These are phyloP conservation scores for Silene vulgaris DNA, from an alignment of 179 eudicot genomes.

Conservation along the genomic window DNA sequence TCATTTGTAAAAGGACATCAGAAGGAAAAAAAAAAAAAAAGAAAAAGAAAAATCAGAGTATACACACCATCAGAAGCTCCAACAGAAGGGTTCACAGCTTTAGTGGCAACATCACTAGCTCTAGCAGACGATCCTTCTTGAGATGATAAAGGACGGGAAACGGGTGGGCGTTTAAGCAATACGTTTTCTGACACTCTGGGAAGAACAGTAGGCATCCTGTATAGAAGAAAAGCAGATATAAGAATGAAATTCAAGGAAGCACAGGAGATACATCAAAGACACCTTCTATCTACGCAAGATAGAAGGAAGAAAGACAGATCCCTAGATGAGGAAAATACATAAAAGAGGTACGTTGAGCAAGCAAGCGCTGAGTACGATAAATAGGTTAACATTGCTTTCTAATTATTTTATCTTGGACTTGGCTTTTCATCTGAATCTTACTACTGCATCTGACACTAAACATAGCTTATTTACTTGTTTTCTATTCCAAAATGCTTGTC, in stretches of 20 bases:
- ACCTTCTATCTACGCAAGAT: background rate
- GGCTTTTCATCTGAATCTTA: too few relatives aligned
- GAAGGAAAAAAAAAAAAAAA: background rate
- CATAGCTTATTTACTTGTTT: background rate
- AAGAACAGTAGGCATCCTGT: slow-evolving; percentile 38
- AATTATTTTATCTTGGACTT: too few relatives aligned
- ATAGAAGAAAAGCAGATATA: background rate
- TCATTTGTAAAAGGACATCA: background rate
- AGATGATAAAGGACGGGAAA: slow-evolving; percentile 49
- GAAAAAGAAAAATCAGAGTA: background rate
- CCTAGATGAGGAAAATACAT: background rate
- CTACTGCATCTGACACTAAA: too few relatives aligned
- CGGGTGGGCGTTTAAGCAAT: slow-evolving; percentile 59
- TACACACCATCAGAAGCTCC: slow-evolving; percentile 57
- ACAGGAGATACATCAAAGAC: background rate
- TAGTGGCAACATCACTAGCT: slow-evolving; percentile 37
- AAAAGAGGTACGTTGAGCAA: too few relatives aligned
- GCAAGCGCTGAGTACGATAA: too few relatives aligned
- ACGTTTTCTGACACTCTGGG: slow-evolving; percentile 51
- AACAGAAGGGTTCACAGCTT: slow-evolving; percentile 41
- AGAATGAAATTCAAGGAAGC: background rate
- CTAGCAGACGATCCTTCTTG: slow-evolving; percentile 64
- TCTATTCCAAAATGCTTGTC: background rate
- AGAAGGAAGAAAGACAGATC: background rate
- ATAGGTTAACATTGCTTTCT: too few relatives aligned